Evolutionary conservation across 345 rosid genomes (phyloP), one percentile per base, ranked within the genome.

Genomic region (Kandelia obovata): DNA sequence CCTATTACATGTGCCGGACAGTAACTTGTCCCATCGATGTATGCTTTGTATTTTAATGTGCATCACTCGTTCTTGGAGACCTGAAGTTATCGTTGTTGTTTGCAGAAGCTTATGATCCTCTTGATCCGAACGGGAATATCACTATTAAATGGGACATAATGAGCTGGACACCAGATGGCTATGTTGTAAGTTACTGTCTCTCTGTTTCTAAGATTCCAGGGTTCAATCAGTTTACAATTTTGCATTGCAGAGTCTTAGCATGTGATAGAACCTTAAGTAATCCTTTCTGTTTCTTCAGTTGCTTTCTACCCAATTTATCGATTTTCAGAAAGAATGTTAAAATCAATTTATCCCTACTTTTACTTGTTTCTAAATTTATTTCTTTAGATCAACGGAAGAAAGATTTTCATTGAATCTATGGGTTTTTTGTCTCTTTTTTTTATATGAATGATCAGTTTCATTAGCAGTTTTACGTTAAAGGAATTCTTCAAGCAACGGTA

Each of bases 91-190:
- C 27, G 34, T 59, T 30, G 60, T 27, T 39, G n/a, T 39, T 69
- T 75, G 79, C 79, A 81, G 85, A 52, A 53, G 85, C 85, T 20
- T 84, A 79, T 64, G 57, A 63, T 63, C 31, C 66, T 37, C 66
- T 63, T 16, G 66, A 63, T 37, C 66, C 66, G 13, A 25, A 20
- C 19, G 66, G 53, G 19, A 63, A 63, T 7, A 43, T 63, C 19
- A 43, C 53, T 11, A 43, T 63, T 51, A 63, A 63, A 43, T 63
- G 66, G 66, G 66, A 63, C 53, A 10, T 63, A 21, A 37, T 63
- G n/a, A 37, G 52, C 66, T 63, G 55, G 66, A 43, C 66, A 19
- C 66, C 66, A 9, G 55, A 63, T 63, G 66, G 66, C 53, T 63
- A 63, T 43, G 66, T 63, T 63, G 66, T 43, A 43, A 63, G 66